Evolutionary conservation across 768 basidiomycete genomes (phyloP).

Genomic region (Boletus edulis): DNA sequence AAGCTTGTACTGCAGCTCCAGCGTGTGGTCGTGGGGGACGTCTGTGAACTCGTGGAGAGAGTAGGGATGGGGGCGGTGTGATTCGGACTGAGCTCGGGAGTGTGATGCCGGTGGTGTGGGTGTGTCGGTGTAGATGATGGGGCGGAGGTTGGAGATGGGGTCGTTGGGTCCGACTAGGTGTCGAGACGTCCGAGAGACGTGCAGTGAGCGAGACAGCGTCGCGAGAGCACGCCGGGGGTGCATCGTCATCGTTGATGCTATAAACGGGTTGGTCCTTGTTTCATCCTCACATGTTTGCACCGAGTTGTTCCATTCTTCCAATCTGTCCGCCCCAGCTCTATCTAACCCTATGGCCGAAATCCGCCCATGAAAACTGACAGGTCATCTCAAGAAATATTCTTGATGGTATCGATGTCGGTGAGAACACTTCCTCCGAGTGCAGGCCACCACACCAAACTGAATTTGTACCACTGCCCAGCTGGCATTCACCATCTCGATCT

Average conservation of each 20-base stretch:
- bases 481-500: slow-evolving; percentile 46
- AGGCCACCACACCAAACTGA: background rate
- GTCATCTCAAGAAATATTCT: too few relatives aligned
- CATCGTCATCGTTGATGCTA: background rate
- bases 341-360: slow-evolving; percentile 23
- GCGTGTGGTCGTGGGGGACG: slow-evolving; percentile 35
- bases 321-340: too few relatives aligned
- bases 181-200: slow-evolving; percentile 24
- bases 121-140: slow-evolving; percentile 69
- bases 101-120: slow-evolving; percentile 33
- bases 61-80: slow-evolving; percentile 57
- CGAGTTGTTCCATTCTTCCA: too few relatives aligned
- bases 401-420: slow-evolving; percentile 74
- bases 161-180: slow-evolving; percentile 69
- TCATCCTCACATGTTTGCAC: too few relatives aligned
- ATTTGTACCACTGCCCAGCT: slow-evolving; percentile 27
- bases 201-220: slow-evolving; percentile 13
- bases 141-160: slow-evolving; percentile 76
- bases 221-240: background rate
- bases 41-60: slow-evolving; percentile 68
- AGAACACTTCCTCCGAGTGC: background rate
- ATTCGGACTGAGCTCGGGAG: slow-evolving; percentile 16
- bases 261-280: too few relatives aligned
- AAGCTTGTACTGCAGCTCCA: slow-evolving; percentile 69
- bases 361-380: slow-evolving; percentile 59